Evolutionary conservation across 2,329 filamentous ascomycete species (phyloP), one percentile per base, ranked within the genome.

Genomic region (Alternaria burnsii): DNA sequence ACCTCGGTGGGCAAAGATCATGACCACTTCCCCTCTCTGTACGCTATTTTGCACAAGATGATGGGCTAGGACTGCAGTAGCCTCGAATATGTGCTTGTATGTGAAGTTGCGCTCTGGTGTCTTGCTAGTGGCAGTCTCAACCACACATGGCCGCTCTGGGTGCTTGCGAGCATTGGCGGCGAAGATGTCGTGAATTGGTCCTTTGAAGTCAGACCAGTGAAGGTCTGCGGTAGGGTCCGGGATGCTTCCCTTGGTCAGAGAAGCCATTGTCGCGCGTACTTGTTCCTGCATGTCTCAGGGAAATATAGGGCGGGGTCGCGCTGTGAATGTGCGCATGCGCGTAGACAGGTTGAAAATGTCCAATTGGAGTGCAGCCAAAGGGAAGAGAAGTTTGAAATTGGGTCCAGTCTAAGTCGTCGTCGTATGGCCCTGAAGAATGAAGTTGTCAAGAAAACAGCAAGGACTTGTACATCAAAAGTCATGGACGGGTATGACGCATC

Each of bases 61-160:
- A 79, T 97, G 89, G 22, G 93, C 91, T 7, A 97, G 78, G 18
- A 88, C 84, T 76, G 96, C 96, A 30, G 92, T 91, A 0, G 90
- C 89, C 81, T 97, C 91, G 74, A 93, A 86, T 74, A 98, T 97
- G 72, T 97, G 92, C 66, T 84, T 83, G 78, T 97, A 98, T 24
- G 89, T 94, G 79, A 95, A 97, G 50, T 80, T 81, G 64, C 91
- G 84, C 75, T 88, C 82, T 8, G 88, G 84, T 3, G 84, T 82
- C 30, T 72, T 79, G 52, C 71, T 76, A 1, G 83, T 84, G 5
- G 82, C 81, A 5, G 89, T 92, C 72, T 91, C 89, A 2, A 90
- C 83, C 4, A 92, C 88, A 70, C 89, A 92, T 56, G 85, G 78
- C 28, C 87, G 83, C 41, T 92, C 88, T 1, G 93, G 93, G 71